Conservation (phyloP, 352 stramenopile genomes). For the Blastocystis sp. region DNA sequence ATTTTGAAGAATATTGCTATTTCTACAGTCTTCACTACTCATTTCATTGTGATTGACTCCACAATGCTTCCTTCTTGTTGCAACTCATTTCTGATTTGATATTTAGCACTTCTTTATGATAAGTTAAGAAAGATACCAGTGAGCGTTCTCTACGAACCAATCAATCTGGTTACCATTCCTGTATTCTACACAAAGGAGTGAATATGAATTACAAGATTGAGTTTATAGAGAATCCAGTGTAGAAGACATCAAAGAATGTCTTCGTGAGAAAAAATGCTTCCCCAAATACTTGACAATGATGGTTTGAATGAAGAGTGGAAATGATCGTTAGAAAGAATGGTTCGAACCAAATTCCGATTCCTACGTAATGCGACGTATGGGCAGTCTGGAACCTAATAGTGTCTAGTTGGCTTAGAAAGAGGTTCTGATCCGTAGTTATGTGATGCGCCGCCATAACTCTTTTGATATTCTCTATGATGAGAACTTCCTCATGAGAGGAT, state of each 20-base stretch:
- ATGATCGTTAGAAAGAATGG: constrained; percentile 2
- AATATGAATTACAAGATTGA: neutral
- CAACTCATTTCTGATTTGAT: neutral
- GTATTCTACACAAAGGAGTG: neutral
- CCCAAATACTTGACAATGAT: neutral
- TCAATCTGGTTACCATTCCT: constrained; percentile 22
- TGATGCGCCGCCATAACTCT: constrained; percentile 49
- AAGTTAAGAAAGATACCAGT: neutral
- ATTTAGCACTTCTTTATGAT: constrained; percentile 1
- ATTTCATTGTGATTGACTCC: constrained; percentile 30
- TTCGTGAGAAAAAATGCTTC: neutral
- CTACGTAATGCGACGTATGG: neutral
- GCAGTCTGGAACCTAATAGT: neutral
- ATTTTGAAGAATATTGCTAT: constrained; percentile 27
- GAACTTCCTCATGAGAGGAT: constrained; percentile 40
- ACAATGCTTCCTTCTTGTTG: constrained; percentile 11
- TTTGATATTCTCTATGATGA: constrained; percentile 61
- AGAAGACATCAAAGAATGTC: neutral
- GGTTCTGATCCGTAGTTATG: neutral
- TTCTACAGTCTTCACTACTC: constrained; percentile 48
- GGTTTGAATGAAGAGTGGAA: neutral
- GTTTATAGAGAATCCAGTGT: neutral
- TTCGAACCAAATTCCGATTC: neutral
- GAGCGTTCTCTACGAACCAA: constrained; percentile 11
- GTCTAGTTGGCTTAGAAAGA: neutral